These are phyloP conservation scores for Tolypocladium nubicola DNA, from an alignment of 2,329 filamentous ascomycete species.

Conservation along the genomic window DNA sequence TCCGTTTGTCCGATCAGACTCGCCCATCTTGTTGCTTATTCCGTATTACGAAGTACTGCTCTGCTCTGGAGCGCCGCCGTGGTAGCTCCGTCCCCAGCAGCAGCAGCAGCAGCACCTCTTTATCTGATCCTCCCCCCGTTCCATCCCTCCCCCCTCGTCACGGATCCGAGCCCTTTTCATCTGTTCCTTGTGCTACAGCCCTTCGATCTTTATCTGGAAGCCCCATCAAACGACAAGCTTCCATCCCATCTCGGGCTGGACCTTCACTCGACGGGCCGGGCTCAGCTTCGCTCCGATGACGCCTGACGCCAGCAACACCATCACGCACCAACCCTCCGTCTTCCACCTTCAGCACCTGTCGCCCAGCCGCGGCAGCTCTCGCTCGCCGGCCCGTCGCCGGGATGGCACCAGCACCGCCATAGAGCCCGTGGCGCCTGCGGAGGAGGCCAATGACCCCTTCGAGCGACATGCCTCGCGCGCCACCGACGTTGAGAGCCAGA, in stretches of 20 bases:
- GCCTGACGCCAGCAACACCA: constrained; percentile 27
- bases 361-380: constrained; percentile 15
- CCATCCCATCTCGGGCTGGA: not conserved
- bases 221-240: not conserved
- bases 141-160: not conserved
- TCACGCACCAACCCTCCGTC: constrained; percentile 34
- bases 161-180: not conserved
- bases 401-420: constrained; percentile 36
- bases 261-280: not conserved
- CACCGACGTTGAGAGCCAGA: constrained; percentile 40
- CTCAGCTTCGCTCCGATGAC: constrained; percentile 21
- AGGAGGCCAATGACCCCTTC: constrained; percentile 25
- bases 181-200: not conserved
- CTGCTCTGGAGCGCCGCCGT: not conserved
- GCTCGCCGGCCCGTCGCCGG: constrained; percentile 11
- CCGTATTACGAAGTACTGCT: not conserved
- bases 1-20: not conserved
- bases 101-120: not conserved
- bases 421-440: constrained; percentile 22
- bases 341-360: constrained; percentile 27
- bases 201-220: not conserved
- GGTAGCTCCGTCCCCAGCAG: not conserved
- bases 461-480: constrained; percentile 29
- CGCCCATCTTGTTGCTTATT: not conserved
- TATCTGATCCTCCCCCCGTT: not conserved